Base-by-base conservation (phyloP, 1,139 yeast species). In the Yamadazyma membranifaciens region DNA sequence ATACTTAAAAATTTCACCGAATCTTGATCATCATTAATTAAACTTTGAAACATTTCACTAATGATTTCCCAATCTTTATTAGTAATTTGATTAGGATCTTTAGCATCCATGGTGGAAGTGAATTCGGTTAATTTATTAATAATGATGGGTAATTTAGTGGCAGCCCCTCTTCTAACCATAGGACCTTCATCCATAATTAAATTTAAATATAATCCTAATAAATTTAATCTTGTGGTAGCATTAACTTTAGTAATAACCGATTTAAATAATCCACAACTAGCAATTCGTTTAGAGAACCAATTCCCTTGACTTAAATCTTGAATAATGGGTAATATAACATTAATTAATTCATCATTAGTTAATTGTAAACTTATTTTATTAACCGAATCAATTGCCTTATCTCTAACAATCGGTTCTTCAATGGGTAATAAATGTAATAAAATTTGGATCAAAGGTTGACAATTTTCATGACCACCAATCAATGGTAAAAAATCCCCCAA, bases 351-450 rank as follows among this genome's bases (percentile, higher is more conserved):
- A 17, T 76, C 80, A 41, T 73, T 65, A n/a, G 83, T 65, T 55
- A 92, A 73, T 39, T 80, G 81, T 42, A 68, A 66, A 45, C 91
- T 81, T 49, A 92, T 78, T 41, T 69, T 70, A 59, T 88, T 86
- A 53, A 94, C 71, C 1, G 98, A 87, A 28, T 79, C 87, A 40
- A 92, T 91, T 10, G 98, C 98, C 57, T 87, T 87, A 56, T 92
- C 98, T 55, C 98, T 78, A 22, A 94, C 98, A 37, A 91, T 77
- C n/a, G 98, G 98, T 63, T 94, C 99, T 65, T 94, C 99, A 60
- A 94, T 86, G 11, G 94, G 85, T 5, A 96, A 91, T 51, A 94
- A 78, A 45, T 86, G 80, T 52, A 92, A 91, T 58, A 94, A 75
- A n/a, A 91, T 87, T 35, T 92, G 91, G 47, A 94, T 74, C 52